Percentiles rank a stretch among this genome's conserved stretches.
phyloP scores from a whole-genome alignment of 129 eudicot species.

The Flaveria linearis region DNA sequence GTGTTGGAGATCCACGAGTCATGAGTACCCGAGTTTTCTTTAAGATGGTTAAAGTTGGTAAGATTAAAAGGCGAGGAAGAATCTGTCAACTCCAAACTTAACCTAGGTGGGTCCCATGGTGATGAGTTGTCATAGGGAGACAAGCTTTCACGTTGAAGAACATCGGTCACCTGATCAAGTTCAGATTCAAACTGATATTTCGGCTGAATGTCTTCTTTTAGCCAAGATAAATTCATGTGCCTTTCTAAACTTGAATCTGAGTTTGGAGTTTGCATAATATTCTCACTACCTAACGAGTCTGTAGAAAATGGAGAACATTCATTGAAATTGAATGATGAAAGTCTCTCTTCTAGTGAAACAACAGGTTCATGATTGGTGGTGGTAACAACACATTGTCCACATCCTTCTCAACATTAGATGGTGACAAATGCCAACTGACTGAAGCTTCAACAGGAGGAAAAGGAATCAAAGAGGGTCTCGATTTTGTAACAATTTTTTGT shows the following conservation, averaged over 20 bases:
- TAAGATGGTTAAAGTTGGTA: conserved; percentile 20
- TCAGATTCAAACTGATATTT: conserved; percentile 35
- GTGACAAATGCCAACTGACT: conserved; percentile 72
- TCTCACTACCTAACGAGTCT: conserved; percentile 53
- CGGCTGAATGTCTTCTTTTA: conserved; percentile 31
- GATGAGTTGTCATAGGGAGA: conserved; percentile 44
- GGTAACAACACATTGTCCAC: conserved; percentile 17
- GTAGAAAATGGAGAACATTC: conserved; percentile 52
- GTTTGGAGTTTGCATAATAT: conserved; percentile 78
- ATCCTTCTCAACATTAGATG: conserved; percentile 41
- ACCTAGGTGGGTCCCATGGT: conserved; percentile 47
- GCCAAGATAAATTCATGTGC: conserved; percentile 29
- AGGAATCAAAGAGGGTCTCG: conserved; percentile 55
- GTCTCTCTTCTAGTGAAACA: conserved; percentile 28
- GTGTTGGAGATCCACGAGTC: conserved; percentile 52
- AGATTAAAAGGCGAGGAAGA: conserved; percentile 33
- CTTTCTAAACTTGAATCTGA: conserved; percentile 59
- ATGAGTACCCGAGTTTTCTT: conserved; percentile 36
- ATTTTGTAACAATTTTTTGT: conserved; percentile 20
- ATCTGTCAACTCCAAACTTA: conserved; percentile 39
- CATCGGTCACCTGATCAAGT: conserved; percentile 43
- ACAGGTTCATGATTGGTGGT: conserved; percentile 13
- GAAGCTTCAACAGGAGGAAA: conserved; percentile 82
- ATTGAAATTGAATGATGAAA: conserved; percentile 18
- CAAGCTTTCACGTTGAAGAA: conserved; percentile 40